A percentile compares a stretch with the other conserved stretches of the same genome.
phyloP scores from a whole-genome alignment of 2,329 filamentous ascomycete genomes.

The Tolypocladium cylindrosporum region DNA sequence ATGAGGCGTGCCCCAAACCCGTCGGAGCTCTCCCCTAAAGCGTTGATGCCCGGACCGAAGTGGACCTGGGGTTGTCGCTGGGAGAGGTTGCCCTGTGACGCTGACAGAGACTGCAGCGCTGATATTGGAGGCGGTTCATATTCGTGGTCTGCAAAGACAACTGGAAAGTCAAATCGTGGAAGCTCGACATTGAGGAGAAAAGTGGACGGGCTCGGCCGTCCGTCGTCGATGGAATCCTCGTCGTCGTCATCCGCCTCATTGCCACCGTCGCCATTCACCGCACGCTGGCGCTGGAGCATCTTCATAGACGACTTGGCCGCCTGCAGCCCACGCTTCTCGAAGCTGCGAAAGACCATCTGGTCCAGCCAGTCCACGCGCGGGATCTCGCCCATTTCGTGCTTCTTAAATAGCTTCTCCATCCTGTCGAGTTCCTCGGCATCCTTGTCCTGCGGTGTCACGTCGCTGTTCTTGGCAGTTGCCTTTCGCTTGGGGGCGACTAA shows the following conservation, averaged over 20 bases:
- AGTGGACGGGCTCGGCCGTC: slow-evolving; percentile 38
- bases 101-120: slow-evolving; percentile 48
- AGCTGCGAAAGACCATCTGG: slow-evolving; percentile 80
- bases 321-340: slow-evolving; percentile 66
- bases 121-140: slow-evolving; percentile 81
- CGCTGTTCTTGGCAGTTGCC: slow-evolving; percentile 38
- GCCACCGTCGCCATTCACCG: slow-evolving; percentile 28
- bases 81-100: slow-evolving; percentile 56
- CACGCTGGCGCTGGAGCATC: slow-evolving; percentile 39
- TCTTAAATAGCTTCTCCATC: slow-evolving; percentile 84
- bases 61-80: slow-evolving; percentile 83
- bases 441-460: slow-evolving; percentile 47
- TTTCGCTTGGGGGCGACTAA: slow-evolving; percentile 47
- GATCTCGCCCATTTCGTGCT: slow-evolving; percentile 97
- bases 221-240: slow-evolving; percentile 26
- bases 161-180: slow-evolving; percentile 87
- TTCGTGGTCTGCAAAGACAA: slow-evolving; percentile 91
- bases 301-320: slow-evolving; percentile 55
- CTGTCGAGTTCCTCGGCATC: slow-evolving; percentile 79
- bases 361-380: slow-evolving; percentile 91
- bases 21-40: slow-evolving; percentile 41
- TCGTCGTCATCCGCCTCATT: slow-evolving; percentile 16
- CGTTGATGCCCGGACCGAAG: slow-evolving; percentile 81
- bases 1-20: slow-evolving; percentile 54
- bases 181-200: slow-evolving; percentile 87